phyloP scores from a whole-genome alignment of 73 alveolate species.

The Paramecium primaurelia region DNA sequence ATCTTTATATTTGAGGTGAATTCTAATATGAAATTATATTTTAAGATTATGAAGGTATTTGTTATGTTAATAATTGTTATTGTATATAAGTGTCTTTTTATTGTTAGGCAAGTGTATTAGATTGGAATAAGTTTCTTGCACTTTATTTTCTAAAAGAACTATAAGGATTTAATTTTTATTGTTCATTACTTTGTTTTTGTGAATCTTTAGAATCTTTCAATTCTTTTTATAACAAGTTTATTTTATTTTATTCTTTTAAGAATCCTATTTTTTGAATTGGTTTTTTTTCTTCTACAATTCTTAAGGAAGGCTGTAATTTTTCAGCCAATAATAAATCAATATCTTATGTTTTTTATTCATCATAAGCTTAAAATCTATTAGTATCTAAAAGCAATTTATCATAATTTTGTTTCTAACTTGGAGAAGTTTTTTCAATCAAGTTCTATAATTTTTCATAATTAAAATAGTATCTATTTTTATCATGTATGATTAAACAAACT shows the following conservation, averaged over 20 bases:
- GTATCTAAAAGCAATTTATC: conserved; percentile 4
- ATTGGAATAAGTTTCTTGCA: background rate
- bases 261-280: background rate
- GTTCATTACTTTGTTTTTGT: background rate
- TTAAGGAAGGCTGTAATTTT: background rate
- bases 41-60: background rate
- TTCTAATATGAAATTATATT: background rate
- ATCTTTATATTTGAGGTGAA: background rate
- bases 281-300: background rate
- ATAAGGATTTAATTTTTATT: background rate
- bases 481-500: background rate
- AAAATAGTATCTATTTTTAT: background rate
- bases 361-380: background rate
- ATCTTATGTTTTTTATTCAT: conserved; percentile 19
- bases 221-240: background rate
- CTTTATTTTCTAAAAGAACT: background rate
- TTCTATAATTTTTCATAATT: background rate
- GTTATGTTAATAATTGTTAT: background rate
- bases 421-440: background rate
- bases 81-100: background rate
- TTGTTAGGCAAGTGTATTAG: background rate
- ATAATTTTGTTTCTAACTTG: background rate
- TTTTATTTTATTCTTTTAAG: background rate
- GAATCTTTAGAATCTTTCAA: background rate
- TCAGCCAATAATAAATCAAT: background rate